Evolutionary conservation across 768 basidiomycete genomes (phyloP).

Genomic region (Hericium rajendrae): DNA sequence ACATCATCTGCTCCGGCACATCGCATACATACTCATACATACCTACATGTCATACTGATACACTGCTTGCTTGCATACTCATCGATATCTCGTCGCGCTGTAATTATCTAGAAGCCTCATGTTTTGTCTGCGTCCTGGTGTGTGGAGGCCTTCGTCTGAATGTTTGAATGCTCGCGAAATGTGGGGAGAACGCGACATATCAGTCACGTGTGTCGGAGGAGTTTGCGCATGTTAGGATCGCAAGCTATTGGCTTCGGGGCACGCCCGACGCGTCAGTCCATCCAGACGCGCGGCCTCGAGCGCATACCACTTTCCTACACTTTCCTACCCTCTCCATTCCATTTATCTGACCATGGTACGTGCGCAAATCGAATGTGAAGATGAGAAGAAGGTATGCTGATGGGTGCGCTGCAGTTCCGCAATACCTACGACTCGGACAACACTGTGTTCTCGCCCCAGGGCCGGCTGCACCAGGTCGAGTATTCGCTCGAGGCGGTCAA

Average conservation of each 20-base stretch:
- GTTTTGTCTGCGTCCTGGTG: too few relatives aligned
- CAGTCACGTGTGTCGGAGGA: neutral
- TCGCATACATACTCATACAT: neutral
- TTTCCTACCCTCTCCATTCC: neutral
- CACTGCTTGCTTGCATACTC: neutral
- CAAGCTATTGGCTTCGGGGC: neutral
- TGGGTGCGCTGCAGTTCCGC: slow-evolving; percentile 48
- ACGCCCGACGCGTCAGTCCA: slow-evolving; percentile 1
- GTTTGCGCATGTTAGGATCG: slow-evolving; percentile 5
- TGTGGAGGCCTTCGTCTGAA: too few relatives aligned
- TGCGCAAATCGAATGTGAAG: too few relatives aligned
- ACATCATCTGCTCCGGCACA: neutral
- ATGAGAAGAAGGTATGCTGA: too few relatives aligned
- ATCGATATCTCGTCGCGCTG: neutral
- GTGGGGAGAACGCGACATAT: neutral
- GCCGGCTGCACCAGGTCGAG: slow-evolving; percentile 93
- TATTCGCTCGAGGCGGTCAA: slow-evolving; percentile 99
- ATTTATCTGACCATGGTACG: neutral
- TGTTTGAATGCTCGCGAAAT: too few relatives aligned
- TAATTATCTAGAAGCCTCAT: too few relatives aligned
- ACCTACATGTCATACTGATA: neutral
- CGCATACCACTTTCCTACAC: neutral
- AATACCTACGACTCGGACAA: slow-evolving; percentile 99
- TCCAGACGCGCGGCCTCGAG: slow-evolving; percentile 1
- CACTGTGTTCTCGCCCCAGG: slow-evolving; percentile 94